phyloP scores from a whole-genome alignment of 2,329 filamentous ascomycete species.

The Colletotrichum caudatum region DNA sequence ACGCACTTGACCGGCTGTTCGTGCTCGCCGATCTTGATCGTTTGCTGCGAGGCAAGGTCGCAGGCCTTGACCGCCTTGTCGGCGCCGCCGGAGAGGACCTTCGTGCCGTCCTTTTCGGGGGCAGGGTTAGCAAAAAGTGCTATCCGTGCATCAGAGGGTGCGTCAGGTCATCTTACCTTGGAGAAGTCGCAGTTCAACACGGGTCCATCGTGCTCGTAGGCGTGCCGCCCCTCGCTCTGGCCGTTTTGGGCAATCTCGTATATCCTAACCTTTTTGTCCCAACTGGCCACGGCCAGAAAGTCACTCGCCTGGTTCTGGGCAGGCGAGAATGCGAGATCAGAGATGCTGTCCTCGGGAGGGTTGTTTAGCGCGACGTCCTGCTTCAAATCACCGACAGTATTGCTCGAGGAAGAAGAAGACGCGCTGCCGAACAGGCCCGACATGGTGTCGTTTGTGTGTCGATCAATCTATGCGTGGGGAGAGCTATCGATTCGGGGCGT shows the following conservation, averaged over 20 bases:
- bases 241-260: slow-evolving; percentile 88
- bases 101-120: slow-evolving; percentile 81
- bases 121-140: slow-evolving; percentile 36
- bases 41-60: slow-evolving; percentile 78
- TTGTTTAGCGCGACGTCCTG: slow-evolving; percentile 84
- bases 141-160: not conserved
- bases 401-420: slow-evolving; percentile 66
- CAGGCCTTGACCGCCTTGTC: slow-evolving; percentile 92
- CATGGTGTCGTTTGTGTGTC: slow-evolving; percentile 60
- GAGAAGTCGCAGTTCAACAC: slow-evolving; percentile 90
- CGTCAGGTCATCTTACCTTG: slow-evolving; percentile 71
- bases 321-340: slow-evolving; percentile 86
- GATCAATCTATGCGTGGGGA: not conserved
- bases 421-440: slow-evolving; percentile 70
- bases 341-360: slow-evolving; percentile 90
- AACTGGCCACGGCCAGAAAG: slow-evolving; percentile 89
- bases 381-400: slow-evolving; percentile 89
- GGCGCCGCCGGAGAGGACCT: slow-evolving; percentile 87
- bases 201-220: slow-evolving; percentile 87
- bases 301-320: slow-evolving; percentile 69
- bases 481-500: not conserved
- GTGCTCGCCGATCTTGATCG: slow-evolving; percentile 83
- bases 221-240: slow-evolving; percentile 84
- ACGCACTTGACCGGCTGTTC: slow-evolving; percentile 84
- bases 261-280: slow-evolving; percentile 98